Evolutionary conservation across 495 filamentous ascomycete genomes (phyloP).

Genomic region (Cercophora scortea): DNA sequence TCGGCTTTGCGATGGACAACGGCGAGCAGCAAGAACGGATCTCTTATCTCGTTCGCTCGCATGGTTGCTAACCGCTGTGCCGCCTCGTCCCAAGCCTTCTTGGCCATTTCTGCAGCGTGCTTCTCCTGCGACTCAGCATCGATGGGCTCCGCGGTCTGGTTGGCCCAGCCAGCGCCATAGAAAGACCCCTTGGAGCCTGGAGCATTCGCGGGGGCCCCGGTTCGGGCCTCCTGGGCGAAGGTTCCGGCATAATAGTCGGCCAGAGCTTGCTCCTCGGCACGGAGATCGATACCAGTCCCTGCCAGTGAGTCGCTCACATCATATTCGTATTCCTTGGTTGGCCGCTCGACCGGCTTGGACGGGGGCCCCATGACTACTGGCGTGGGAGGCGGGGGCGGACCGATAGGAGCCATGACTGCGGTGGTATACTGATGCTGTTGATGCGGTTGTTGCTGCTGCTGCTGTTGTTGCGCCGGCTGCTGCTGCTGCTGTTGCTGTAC

Average conservation of each 20-base stretch:
- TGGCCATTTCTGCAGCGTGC: constrained; percentile 37
- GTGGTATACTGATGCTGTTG: constrained; percentile 21
- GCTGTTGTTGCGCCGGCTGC: neutral
- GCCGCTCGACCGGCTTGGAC: constrained; percentile 59
- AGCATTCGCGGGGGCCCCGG: constrained; percentile 40
- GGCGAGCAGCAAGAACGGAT: constrained; percentile 33
- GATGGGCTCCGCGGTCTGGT: constrained; percentile 41
- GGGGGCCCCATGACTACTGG: constrained; percentile 70
- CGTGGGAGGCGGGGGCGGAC: constrained; percentile 15
- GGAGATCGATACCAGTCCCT: constrained; percentile 73
- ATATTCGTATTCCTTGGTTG: constrained; percentile 58
- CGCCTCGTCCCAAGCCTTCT: constrained; percentile 38
- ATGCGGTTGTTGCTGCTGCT: neutral
- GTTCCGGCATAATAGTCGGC: constrained; percentile 45
- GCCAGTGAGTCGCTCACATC: constrained; percentile 68
- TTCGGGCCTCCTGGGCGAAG: constrained; percentile 27
- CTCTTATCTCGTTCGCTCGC: constrained; percentile 37
- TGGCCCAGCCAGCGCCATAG: constrained; percentile 53
- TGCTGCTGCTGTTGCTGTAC: neutral
- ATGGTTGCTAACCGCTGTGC: constrained; percentile 33
- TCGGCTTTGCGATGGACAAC: constrained; percentile 42
- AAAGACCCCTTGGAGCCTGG: constrained; percentile 41
- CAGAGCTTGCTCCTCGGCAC: constrained; percentile 70
- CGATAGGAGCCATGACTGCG: constrained; percentile 29
- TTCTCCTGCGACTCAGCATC: constrained; percentile 44